A percentile compares a stretch with the other conserved stretches of the same genome.
These are phyloP conservation scores for Peniophora sp. DNA, from an alignment of 1,284 basidiomycete genomes.

Conservation along the genomic window DNA sequence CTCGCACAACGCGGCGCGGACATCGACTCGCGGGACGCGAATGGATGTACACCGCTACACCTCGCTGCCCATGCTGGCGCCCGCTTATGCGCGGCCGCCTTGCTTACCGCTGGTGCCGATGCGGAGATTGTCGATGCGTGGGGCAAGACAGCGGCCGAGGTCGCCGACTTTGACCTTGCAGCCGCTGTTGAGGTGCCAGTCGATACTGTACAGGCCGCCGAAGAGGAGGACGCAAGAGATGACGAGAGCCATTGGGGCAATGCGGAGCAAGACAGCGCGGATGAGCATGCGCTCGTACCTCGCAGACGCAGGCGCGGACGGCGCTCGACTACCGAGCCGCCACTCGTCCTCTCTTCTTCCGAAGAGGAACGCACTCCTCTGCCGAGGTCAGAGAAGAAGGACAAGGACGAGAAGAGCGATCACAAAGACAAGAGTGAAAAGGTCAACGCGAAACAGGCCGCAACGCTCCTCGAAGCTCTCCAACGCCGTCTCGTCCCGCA, in stretches of 20 bases:
- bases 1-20: slow-evolving; percentile 72
- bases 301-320: slow-evolving; percentile 12
- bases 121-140: slow-evolving; percentile 66
- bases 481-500: slow-evolving; percentile 48
- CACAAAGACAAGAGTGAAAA: slow-evolving; percentile 4
- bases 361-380: slow-evolving; percentile 15
- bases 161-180: slow-evolving; percentile 54
- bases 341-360: slow-evolving; percentile 12
- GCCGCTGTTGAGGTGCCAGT: slow-evolving; percentile 26
- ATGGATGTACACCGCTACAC: slow-evolving; percentile 88
- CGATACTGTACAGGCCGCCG: slow-evolving; percentile 27
- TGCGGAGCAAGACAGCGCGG: slow-evolving; percentile 56
- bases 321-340: slow-evolving; percentile 11
- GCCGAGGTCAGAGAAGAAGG: slow-evolving; percentile 4
- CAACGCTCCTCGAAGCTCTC: slow-evolving; percentile 64
- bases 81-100: slow-evolving; percentile 54
- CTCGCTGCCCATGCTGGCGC: slow-evolving; percentile 74
- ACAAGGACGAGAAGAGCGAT: slow-evolving; percentile 7
- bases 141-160: slow-evolving; percentile 77
- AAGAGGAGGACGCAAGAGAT: slow-evolving; percentile 33
- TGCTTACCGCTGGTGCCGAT: slow-evolving; percentile 78
- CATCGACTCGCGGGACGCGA: slow-evolving; percentile 79
- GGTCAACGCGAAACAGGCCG: slow-evolving; percentile 58
- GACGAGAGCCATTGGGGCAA: slow-evolving; percentile 65
- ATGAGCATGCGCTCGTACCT: slow-evolving; percentile 15